phyloP scores from a whole-genome alignment of 2,329 filamentous ascomycete species.

The Diaporthe helianthi region DNA sequence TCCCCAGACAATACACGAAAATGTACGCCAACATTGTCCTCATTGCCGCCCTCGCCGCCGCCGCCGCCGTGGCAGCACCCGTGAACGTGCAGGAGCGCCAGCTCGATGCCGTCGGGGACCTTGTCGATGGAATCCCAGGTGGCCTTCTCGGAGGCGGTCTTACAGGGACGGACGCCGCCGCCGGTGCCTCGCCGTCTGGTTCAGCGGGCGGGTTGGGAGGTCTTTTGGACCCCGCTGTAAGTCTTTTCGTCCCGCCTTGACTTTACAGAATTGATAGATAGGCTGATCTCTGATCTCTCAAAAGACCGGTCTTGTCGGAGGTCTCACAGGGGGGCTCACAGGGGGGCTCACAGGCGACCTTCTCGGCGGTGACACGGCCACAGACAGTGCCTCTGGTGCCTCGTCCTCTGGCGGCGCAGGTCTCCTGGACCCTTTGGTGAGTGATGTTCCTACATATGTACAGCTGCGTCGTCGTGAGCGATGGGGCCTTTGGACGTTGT shows the following conservation, averaged over 20 bases:
- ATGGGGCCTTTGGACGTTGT: neutral
- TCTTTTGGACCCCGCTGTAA: conserved; percentile 1
- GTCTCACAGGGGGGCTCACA: neutral
- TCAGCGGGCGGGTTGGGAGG: neutral
- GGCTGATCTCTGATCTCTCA: neutral
- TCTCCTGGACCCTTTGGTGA: neutral
- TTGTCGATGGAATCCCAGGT: too few species aligned
- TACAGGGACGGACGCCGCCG: neutral
- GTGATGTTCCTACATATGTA: neutral
- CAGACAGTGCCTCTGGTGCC: conserved; percentile 4
- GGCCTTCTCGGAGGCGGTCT: neutral
- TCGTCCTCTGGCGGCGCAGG: conserved; percentile 2
- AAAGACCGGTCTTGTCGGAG: conserved; percentile 21
- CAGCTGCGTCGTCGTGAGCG: neutral
- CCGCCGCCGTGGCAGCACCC: conserved; percentile 17
- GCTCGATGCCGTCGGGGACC: conserved; percentile 14
- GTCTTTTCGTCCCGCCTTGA: neutral
- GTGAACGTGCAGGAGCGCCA: conserved; percentile 17
- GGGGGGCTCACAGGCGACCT: conserved; percentile 14
- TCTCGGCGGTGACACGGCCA: neutral
- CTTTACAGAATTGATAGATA: neutral
- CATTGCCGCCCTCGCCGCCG: conserved; percentile 28
- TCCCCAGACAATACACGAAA: neutral
- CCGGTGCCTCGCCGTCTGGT: neutral
- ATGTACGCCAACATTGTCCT: conserved; percentile 33